A percentile compares a stretch with the other conserved stretches of the same genome.
Evolutionary conservation across 2,329 filamentous ascomycete genomes (phyloP).

Genomic region (Colletotrichum tofieldiae): DNA sequence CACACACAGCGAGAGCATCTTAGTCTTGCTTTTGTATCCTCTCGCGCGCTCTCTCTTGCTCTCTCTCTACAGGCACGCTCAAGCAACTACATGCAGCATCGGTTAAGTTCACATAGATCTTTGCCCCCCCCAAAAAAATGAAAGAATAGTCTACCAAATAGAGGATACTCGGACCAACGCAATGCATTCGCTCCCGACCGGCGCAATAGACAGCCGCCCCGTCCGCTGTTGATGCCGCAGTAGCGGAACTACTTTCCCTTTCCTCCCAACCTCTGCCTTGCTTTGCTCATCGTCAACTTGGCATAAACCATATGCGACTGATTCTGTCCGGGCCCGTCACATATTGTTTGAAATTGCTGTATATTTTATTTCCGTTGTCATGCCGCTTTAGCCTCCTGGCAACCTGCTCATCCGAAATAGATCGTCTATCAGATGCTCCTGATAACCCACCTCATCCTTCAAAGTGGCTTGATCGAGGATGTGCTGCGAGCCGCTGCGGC

Average conservation of each 20-base stretch:
- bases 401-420: background rate
- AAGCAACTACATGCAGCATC: background rate
- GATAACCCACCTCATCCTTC: background rate
- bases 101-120: background rate
- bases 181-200: background rate
- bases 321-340: background rate
- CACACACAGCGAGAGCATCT: background rate
- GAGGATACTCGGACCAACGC: background rate
- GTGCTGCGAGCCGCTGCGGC: slow-evolving; percentile 63
- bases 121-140: background rate
- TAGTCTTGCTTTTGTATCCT: too few relatives aligned
- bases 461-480: slow-evolving; percentile 26
- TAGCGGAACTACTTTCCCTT: background rate
- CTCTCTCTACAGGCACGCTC: background rate
- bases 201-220: background rate
- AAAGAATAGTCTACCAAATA: background rate
- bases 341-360: background rate
- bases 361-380: background rate
- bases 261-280: background rate
- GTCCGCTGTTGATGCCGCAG: too few relatives aligned
- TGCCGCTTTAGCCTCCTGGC: background rate
- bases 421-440: background rate
- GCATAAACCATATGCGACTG: background rate
- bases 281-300: background rate
- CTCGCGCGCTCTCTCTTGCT: too few relatives aligned